Percentiles rank a stretch among this genome's conserved stretches.
Evolutionary conservation across 352 stramenopile species (phyloP).

Genomic region (Phytophthora hybrid): DNA sequence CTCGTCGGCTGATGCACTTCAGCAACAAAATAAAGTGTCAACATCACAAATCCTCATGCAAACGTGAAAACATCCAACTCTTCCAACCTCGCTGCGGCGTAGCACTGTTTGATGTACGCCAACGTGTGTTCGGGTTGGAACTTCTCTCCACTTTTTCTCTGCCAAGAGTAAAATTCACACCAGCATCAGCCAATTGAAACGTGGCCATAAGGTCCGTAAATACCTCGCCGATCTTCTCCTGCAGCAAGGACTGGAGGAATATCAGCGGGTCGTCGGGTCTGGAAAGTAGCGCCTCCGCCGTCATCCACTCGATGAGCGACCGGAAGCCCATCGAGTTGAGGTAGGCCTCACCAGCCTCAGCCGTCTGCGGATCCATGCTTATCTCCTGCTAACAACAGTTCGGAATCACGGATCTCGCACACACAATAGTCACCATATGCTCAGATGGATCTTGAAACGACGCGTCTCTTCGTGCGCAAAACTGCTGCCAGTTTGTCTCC

Average conservation of each 20-base stretch:
- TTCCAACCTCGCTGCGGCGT: conserved; percentile 78
- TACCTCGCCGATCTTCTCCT: conserved; percentile 88
- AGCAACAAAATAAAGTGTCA: conserved; percentile 4
- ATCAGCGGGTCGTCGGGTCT: conserved; percentile 87
- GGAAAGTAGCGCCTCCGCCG: conserved; percentile 85
- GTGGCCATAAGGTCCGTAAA: neutral
- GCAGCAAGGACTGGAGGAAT: conserved; percentile 81
- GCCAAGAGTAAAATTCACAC: too few species aligned
- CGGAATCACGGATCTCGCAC: neutral
- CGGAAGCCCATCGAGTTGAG: conserved; percentile 91
- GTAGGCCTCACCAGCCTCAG: conserved; percentile 86
- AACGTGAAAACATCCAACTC: neutral
- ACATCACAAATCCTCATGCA: neutral
- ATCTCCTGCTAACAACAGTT: neutral
- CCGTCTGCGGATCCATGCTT: conserved; percentile 76
- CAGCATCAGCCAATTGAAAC: neutral
- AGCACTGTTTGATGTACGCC: conserved; percentile 90
- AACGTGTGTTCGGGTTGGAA: conserved; percentile 86
- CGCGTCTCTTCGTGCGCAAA: conserved; percentile 37
- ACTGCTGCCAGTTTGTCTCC: neutral
- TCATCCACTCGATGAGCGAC: conserved; percentile 93
- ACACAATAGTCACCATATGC: neutral
- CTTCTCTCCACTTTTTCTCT: conserved; percentile 62
- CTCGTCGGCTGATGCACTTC: conserved; percentile 81
- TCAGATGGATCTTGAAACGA: conserved; percentile 26